Evolutionary conservation across 768 basidiomycete genomes (phyloP), one percentile per base, ranked within the genome.

Genomic region (Exidia glandulosa): DNA sequence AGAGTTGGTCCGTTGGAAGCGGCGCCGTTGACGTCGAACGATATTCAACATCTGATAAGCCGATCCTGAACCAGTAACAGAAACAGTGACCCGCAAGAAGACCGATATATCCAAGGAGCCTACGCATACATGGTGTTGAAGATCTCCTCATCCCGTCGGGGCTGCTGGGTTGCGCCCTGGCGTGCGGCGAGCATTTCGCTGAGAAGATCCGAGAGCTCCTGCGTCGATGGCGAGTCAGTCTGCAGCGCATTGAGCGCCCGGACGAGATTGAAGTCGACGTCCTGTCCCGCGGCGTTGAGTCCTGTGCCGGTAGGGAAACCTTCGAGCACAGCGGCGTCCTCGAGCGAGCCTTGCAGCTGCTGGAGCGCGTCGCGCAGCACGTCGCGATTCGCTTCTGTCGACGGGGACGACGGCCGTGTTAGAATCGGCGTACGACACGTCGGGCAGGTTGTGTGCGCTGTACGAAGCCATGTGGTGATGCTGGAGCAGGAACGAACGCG

Each of bases 391-490:
- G 25, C 50, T 9, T 25, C 25, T 9, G 50, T 54, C 27, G 50
- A 6, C 25, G 50, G 50, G 12, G 50, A 54, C 25, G 50, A 27
- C 50, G 50, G 50, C 14, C 50, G 61, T 12, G 34, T 37, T 14
- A 79, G 60, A 10, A 87, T 72, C 34, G 72, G 70, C 25, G 73
- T 73, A 54, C 86, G 83, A 69, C 86, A 87, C 60, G 81, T 76
- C 14, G 86, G 86, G 67, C 86, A 88, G 1, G 86, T 82, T 57
- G 80, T 76, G 60, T 83, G 79, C 84, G 50, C 54, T 60, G 63
- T 60, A 34, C 55, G 60, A 37, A 52, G 58, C 59, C 62, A 63
- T 13, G 32, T 65, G 13, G 62, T 54, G n/a, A 62, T 56, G 37
- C 60, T 66, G 37, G 27, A 54, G 36, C 23, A 31, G 23, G 9